Evolutionary conservation across 2,329 filamentous ascomycete species (phyloP).

Genomic region (Aureobasidium musti): DNA sequence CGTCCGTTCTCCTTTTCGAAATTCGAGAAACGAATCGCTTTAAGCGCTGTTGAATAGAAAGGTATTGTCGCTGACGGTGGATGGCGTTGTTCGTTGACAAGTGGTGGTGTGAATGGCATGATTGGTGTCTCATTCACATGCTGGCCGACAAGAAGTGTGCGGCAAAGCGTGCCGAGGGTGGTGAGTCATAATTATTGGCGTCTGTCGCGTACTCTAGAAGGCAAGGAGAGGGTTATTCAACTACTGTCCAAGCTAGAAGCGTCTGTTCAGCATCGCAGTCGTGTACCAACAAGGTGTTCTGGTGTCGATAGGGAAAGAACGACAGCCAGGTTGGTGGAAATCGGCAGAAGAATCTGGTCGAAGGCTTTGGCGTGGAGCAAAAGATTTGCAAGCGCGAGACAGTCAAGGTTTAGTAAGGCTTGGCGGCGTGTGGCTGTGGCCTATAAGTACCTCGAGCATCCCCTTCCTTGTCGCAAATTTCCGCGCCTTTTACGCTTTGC

Average conservation of each 20-base stretch:
- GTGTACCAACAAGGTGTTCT: neutral
- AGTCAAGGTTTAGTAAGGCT: slow-evolving; percentile 21
- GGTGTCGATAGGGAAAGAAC: neutral
- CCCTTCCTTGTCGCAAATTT: slow-evolving; percentile 18
- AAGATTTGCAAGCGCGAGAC: slow-evolving; percentile 27
- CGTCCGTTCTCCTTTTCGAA: neutral
- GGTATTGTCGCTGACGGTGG: neutral
- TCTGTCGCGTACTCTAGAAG: neutral
- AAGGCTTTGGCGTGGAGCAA: slow-evolving; percentile 1
- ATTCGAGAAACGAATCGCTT: neutral
- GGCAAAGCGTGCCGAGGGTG: slow-evolving; percentile 13
- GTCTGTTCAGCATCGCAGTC: neutral
- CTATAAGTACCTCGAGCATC: slow-evolving; percentile 22
- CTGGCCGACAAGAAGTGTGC: slow-evolving; percentile 24
- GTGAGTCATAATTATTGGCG: slow-evolving; percentile 25
- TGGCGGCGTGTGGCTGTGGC: slow-evolving; percentile 1
- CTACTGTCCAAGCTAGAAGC: too few species aligned
- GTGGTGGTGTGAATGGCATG: slow-evolving; percentile 2
- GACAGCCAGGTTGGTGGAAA: slow-evolving; percentile 27
- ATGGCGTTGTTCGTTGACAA: neutral
- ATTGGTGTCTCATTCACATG: slow-evolving; percentile 26
- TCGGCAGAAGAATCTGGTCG: slow-evolving; percentile 19
- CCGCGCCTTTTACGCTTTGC: slow-evolving; percentile 25
- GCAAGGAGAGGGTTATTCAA: neutral
- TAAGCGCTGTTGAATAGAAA: neutral